Evolutionary conservation across 306 rosid genomes (phyloP), one percentile per base, ranked within the genome.

Genomic region (Nissolia schottii): DNA sequence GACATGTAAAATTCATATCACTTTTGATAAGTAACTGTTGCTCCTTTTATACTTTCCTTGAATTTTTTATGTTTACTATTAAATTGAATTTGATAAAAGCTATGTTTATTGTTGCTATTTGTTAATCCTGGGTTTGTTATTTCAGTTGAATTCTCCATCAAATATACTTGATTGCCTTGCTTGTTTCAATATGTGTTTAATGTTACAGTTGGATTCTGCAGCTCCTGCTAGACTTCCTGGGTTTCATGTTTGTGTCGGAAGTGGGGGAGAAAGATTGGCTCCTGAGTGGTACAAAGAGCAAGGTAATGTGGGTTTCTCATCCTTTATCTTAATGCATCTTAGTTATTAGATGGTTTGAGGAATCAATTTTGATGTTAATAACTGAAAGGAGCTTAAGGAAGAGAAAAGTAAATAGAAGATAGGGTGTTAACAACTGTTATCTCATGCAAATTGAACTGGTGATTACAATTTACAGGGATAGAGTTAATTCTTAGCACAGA

Each of bases 161-260:
- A 63, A 38, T 18, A 38, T 18, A 73, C 50, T 45, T 55, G 11
- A 31, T 59, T 31, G 64, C 57, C 67, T 60, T 77, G 5, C 19
- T 57, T 23, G 50, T 73, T 37, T 49, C 45, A 8, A 54, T 61
- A 27, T 20, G 70, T 40, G 38, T 64, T n/a, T 58, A 22, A 32
- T 64, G 46, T 35, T 49, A 18, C 67, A 32, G 20, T 67, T 80
- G 58, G 29, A 64, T 70, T 68, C 78, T 81, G 85, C 92, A 94
- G 98, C 97, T 64, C 97, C 98, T 82, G 98, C 98, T 70, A 89
- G 98, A 85, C 98, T 94, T 78, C 98, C 98, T 29, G 98, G 98
- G 40, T 94, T 94, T 82, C 88, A 94, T 49, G 86, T 77, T 65
- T 87, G 95, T 80, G 98, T 94, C 74, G 98, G 98, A 80, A 89